Evolutionary conservation across 768 basidiomycete species (phyloP).

Genomic region (Leccinellum albellum): DNA sequence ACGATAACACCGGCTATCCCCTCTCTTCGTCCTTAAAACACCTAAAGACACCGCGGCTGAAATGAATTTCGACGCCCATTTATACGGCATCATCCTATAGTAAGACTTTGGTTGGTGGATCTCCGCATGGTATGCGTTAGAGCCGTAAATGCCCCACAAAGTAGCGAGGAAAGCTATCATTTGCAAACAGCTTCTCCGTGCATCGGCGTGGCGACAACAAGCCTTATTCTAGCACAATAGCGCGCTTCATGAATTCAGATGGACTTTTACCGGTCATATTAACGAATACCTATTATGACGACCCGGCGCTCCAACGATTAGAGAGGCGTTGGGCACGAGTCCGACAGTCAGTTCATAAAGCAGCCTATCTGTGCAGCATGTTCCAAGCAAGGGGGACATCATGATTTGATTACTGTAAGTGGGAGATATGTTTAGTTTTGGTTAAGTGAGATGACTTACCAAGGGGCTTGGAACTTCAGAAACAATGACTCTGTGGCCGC

Average conservation of each 20-base stretch:
- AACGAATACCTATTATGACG: conserved; percentile 16
- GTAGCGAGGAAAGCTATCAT: conserved; percentile 13
- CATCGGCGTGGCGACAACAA: conserved; percentile 14
- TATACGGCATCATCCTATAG: conserved; percentile 17
- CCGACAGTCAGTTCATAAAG: conserved; percentile 12
- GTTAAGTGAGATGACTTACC: conserved; percentile 7
- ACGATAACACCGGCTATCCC: conserved; percentile 14
- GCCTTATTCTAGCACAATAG: conserved; percentile 23
- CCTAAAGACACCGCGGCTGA: conserved; percentile 14
- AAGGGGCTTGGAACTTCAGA: conserved; percentile 15
- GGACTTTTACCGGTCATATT: conserved; percentile 11
- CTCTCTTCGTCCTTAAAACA: conserved; percentile 13
- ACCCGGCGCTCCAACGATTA: conserved; percentile 21
- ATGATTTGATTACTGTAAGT: conserved; percentile 6
- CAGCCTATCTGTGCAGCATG: neutral
- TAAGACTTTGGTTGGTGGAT: conserved; percentile 17
- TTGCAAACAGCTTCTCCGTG: conserved; percentile 14
- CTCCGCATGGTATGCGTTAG: conserved; percentile 29
- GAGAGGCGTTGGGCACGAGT: conserved; percentile 21
- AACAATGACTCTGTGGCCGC: conserved; percentile 18
- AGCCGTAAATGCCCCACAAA: conserved; percentile 15
- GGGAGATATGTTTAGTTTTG: conserved; percentile 5
- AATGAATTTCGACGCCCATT: conserved; percentile 18
- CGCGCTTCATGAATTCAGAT: conserved; percentile 9
- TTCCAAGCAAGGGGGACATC: conserved; percentile 4